Percentiles rank a stretch among this genome's conserved stretches.
Evolutionary conservation across 768 basidiomycete species (phyloP).

Genomic region (Lactarius deliciosus): DNA sequence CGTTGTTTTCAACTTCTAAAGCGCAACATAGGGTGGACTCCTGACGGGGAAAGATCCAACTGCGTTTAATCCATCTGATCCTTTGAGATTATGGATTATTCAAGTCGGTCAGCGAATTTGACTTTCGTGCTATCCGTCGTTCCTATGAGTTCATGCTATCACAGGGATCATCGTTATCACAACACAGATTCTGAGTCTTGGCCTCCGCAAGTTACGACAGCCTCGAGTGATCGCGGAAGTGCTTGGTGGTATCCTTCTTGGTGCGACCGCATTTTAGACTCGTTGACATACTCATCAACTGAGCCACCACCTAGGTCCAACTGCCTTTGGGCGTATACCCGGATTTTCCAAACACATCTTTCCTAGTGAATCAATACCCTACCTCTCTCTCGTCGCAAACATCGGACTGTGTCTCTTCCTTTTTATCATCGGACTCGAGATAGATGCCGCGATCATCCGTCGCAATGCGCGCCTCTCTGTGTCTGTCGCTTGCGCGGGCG

Average conservation of each 20-base stretch:
- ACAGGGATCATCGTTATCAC: slow-evolving; percentile 80
- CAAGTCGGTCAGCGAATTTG: slow-evolving; percentile 59
- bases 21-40: slow-evolving; percentile 58
- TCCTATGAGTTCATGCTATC: neutral
- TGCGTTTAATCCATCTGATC: slow-evolving; percentile 61
- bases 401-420: slow-evolving; percentile 88
- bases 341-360: slow-evolving; percentile 88
- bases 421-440: slow-evolving; percentile 91
- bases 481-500: slow-evolving; percentile 77
- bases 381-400: slow-evolving; percentile 83
- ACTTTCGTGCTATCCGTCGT: neutral
- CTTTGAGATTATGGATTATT: slow-evolving; percentile 73
- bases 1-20: neutral
- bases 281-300: neutral
- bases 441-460: slow-evolving; percentile 75
- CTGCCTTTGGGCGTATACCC: slow-evolving; percentile 77
- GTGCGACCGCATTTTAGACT: slow-evolving; percentile 36
- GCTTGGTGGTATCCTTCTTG: slow-evolving; percentile 86
- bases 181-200: slow-evolving; percentile 72
- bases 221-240: slow-evolving; percentile 86
- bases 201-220: slow-evolving; percentile 72
- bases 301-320: slow-evolving; percentile 39
- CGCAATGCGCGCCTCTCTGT: slow-evolving; percentile 68
- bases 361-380: slow-evolving; percentile 66
- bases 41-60: slow-evolving; percentile 75